These are phyloP conservation scores for Leptomonas pyrrhocoris DNA, from an alignment of 208 protist genomes.

Conservation along the genomic window DNA sequence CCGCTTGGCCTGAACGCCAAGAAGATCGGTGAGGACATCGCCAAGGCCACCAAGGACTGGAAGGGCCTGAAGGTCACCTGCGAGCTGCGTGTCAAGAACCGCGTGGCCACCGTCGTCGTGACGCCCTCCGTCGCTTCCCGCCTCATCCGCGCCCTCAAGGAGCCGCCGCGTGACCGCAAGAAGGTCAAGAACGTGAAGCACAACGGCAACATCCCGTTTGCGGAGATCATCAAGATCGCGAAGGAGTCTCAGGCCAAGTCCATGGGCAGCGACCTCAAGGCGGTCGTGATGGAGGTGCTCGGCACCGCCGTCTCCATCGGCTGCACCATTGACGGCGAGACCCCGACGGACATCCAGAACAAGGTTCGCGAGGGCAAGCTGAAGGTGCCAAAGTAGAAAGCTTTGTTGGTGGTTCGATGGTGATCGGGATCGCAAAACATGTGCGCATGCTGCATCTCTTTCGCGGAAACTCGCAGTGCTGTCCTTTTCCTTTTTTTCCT, in stretches of 20 bases:
- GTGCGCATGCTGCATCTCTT: conserved; percentile 1
- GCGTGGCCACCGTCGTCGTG: conserved; percentile 96
- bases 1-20: conserved; percentile 99
- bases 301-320: conserved; percentile 98
- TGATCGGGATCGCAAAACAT: neutral
- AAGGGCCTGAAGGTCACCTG: conserved; percentile 99
- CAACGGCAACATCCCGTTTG: conserved; percentile 97
- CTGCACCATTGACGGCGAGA: conserved; percentile 97
- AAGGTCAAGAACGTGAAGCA: conserved; percentile 99
- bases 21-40: conserved; percentile 99
- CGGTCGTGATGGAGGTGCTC: conserved; percentile 99
- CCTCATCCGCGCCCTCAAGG: conserved; percentile 99
- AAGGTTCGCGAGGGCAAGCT: conserved; percentile 95
- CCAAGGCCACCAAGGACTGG: conserved; percentile 98
- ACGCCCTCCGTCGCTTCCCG: conserved; percentile 97
- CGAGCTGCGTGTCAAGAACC: conserved; percentile 99
- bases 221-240: conserved; percentile 98
- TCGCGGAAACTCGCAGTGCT: neutral
- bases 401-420: neutral
- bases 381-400: conserved; percentile 78
- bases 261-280: conserved; percentile 93
- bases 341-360: conserved; percentile 93
- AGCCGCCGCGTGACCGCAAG: conserved; percentile 99
- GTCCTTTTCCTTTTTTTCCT: conserved; percentile 21
- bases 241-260: conserved; percentile 95